These are phyloP conservation scores for Pulicaria dysenterica DNA, from an alignment of 129 eudicot genomes.

Conservation along the genomic window DNA sequence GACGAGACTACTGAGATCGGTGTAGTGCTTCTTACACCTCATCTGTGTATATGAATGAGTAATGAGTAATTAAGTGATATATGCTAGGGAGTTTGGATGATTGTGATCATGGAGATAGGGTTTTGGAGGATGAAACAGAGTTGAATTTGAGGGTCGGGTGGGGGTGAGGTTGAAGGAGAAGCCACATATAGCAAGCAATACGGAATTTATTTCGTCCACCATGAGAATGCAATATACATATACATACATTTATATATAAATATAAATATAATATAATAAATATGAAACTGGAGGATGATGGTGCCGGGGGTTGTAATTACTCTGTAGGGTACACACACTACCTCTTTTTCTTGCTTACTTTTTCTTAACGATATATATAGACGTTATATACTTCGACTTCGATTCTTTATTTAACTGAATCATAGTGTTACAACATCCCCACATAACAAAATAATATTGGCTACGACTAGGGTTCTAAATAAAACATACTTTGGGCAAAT, in stretches of 20 bases:
- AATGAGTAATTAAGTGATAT: not conserved
- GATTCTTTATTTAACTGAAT: not conserved
- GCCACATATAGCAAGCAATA: not conserved
- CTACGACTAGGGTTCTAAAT: too few relatives aligned
- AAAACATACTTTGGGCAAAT: too few relatives aligned
- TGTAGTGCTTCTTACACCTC: slow-evolving; percentile 72
- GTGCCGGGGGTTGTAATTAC: not conserved
- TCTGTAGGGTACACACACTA: not conserved
- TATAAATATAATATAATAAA: not conserved
- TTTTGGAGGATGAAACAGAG: slow-evolving; percentile 7
- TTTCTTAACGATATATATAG: not conserved
- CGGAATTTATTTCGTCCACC: not conserved
- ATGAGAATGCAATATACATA: slow-evolving; percentile 20
- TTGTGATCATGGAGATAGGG: slow-evolving; percentile 19
- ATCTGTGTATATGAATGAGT: slow-evolving; percentile 29
- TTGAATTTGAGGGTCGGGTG: slow-evolving; percentile 5
- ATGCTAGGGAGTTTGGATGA: not conserved
- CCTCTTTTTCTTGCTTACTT: not conserved
- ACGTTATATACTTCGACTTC: not conserved
- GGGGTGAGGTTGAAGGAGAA: slow-evolving; percentile 3
- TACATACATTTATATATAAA: not conserved
- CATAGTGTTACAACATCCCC: too few relatives aligned
- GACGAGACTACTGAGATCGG: slow-evolving; percentile 61
- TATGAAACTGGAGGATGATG: slow-evolving; percentile 6
- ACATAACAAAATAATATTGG: too few relatives aligned